Evolutionary conservation across 2,329 filamentous ascomycete species (phyloP), one percentile per base, ranked within the genome.

Genomic region (Onygenales sp.): DNA sequence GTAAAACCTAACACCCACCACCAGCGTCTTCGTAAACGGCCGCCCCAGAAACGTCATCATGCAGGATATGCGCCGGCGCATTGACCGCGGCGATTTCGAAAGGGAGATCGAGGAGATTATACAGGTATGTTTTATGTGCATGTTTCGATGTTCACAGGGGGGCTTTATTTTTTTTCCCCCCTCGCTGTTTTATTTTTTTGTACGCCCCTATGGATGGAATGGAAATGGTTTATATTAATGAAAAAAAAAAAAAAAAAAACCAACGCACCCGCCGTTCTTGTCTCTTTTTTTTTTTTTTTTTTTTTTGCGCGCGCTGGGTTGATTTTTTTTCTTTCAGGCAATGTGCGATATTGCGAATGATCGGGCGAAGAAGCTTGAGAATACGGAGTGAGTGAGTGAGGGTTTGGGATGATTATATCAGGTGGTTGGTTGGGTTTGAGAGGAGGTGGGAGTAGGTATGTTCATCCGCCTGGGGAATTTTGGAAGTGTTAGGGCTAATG

Each of bases 331-430:
- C 14, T 17, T 17, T 17, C 14, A 17, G 86, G 90, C 91, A 42
- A 95, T 96, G 88, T 89, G 88, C 64, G 87, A 90, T 62, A 96
- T 96, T 64, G 91, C 91, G 33, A 80, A 81, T 50, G 88, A 95
- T 63, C 80, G 91, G 48, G 88, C 85, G 1, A 67, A 70, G 34
- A 94, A 90, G 68, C 67, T 88, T 40, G 64, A 64, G 8, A 27
- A 14, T 37, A 36, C 33, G 6, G 36, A n/a, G 36, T n/a, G 9
- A 39, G 36, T 9, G 36, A 9, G 9, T 39, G 36, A 39, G 9
- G 36, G 36, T n/a, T n/a, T 39, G 36, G 36, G 2, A 9, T n/a
- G 6, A 37, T 37, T 39, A 9, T 9, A 39, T 39, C 14, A 17
- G 4, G 21, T 27, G 21, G 21, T 27, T 27, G 21, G 14, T 17